phyloP scores from a whole-genome alignment of 108 stramenopile species.

The Cyclotella kingstonii region DNA sequence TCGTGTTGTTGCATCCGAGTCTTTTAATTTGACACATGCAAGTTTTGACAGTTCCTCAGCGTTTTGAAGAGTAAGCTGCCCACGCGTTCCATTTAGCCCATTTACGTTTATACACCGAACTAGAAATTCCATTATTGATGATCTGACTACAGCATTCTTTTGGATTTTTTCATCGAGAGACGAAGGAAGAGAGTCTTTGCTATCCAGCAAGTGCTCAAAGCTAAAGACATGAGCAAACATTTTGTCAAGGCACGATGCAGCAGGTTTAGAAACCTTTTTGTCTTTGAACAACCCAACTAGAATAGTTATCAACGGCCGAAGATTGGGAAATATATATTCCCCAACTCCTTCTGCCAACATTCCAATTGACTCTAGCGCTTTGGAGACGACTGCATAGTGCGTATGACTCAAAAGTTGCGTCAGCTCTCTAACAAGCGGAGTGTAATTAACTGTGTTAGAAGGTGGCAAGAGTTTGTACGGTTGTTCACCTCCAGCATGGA shows the following conservation, averaged over 20 bases:
- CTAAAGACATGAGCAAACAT: constrained; percentile 78
- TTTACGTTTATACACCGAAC: constrained; percentile 58
- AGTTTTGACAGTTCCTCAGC: constrained; percentile 47
- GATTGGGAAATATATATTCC: constrained; percentile 66
- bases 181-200: constrained; percentile 56
- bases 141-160: constrained; percentile 78
- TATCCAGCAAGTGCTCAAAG: constrained; percentile 76
- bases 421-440: constrained; percentile 67
- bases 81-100: constrained; percentile 54
- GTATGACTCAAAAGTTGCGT: constrained; percentile 72
- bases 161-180: constrained; percentile 69
- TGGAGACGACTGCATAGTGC: constrained; percentile 80
- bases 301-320: constrained; percentile 61
- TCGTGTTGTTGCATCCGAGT: constrained; percentile 73
- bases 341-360: constrained; percentile 88
- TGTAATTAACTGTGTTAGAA: constrained; percentile 61
- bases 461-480: constrained; percentile 77
- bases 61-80: constrained; percentile 32
- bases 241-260: constrained; percentile 58
- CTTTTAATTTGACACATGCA: constrained; percentile 55
- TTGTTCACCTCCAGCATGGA: constrained; percentile 76
- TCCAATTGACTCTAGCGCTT: constrained; percentile 66
- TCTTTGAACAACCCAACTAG: constrained; percentile 74
- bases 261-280: constrained; percentile 77
- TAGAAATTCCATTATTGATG: constrained; percentile 60